Conservation (phyloP, 345 rosid genomes). For the Acer campestre region DNA sequence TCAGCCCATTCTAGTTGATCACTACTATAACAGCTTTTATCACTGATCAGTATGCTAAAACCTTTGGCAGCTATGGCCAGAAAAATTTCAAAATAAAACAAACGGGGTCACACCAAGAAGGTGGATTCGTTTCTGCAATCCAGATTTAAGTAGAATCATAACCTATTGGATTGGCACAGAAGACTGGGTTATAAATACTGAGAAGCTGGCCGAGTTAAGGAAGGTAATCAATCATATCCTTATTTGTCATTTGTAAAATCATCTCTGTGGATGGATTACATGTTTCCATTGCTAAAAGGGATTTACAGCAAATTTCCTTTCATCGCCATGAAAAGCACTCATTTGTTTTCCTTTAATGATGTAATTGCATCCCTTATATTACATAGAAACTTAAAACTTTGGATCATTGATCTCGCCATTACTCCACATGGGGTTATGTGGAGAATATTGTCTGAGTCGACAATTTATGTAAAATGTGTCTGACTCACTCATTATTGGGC, state of each 20-base stretch:
- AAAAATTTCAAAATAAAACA: constrained; percentile 77
- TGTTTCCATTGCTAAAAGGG: not conserved
- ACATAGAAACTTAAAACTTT: not conserved
- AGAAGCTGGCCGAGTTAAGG: constrained; percentile 58
- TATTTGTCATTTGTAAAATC: not conserved
- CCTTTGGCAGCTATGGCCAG: constrained; percentile 67
- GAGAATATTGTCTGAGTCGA: not conserved
- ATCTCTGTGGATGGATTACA: constrained; percentile 7
- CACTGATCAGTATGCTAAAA: constrained; percentile 20
- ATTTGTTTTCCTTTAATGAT: not conserved
- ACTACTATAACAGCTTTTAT: constrained; percentile 7
- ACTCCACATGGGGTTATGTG: not conserved
- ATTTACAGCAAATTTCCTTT: not conserved
- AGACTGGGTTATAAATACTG: constrained; percentile 73
- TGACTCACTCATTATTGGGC: not conserved
- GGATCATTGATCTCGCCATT: not conserved
- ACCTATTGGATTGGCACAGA: constrained; percentile 69
- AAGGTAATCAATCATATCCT: constrained; percentile 38
- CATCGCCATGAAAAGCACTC: not conserved
- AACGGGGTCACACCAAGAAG: constrained; percentile 86
- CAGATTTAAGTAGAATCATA: constrained; percentile 63
- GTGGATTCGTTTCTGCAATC: constrained; percentile 80
- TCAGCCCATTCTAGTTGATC: not conserved
- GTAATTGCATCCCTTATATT: not conserved
- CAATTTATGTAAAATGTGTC: not conserved